phyloP scores from a whole-genome alignment of 768 basidiomycete genomes.

The Pleurotus pulmonarius region DNA sequence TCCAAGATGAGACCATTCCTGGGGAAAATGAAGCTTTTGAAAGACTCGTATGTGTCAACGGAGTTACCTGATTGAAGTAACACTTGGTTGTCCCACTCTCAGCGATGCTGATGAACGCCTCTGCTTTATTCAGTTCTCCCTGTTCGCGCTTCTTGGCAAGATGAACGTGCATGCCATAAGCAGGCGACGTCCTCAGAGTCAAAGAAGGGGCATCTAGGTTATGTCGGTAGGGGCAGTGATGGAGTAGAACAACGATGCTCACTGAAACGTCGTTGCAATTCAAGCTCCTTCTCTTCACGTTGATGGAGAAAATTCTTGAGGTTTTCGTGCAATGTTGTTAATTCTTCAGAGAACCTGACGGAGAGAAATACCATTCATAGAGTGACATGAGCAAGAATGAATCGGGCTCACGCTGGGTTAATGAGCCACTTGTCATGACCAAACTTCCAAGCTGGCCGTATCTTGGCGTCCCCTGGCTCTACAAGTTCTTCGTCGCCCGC shows the following conservation, averaged over 20 bases:
- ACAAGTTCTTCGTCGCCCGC: neutral
- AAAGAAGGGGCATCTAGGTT: slow-evolving; percentile 64
- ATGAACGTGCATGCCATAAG: slow-evolving; percentile 75
- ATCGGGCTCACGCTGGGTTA: slow-evolving; percentile 53
- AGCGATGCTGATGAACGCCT: slow-evolving; percentile 54
- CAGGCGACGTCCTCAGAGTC: slow-evolving; percentile 64
- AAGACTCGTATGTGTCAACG: neutral
- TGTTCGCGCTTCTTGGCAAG: slow-evolving; percentile 65
- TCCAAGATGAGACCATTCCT: slow-evolving; percentile 81
- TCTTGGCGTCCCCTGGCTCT: neutral
- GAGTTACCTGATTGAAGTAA: slow-evolving; percentile 61
- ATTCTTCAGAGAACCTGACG: slow-evolving; percentile 57
- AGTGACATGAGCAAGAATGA: neutral
- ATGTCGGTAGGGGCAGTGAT: neutral
- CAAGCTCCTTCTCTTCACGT: slow-evolving; percentile 50
- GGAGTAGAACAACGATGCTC: slow-evolving; percentile 10
- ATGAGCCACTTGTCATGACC: slow-evolving; percentile 51
- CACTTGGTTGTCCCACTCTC: slow-evolving; percentile 63
- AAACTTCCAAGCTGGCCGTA: slow-evolving; percentile 19
- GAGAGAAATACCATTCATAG: neutral
- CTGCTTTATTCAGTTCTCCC: slow-evolving; percentile 38
- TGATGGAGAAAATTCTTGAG: slow-evolving; percentile 41
- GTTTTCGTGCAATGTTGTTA: slow-evolving; percentile 43
- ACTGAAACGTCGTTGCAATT: slow-evolving; percentile 56
- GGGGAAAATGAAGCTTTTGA: neutral